Base-by-base conservation (phyloP, 202 grass and related monocot genomes). In the Bolboschoenoplectus hybrid region DNA sequence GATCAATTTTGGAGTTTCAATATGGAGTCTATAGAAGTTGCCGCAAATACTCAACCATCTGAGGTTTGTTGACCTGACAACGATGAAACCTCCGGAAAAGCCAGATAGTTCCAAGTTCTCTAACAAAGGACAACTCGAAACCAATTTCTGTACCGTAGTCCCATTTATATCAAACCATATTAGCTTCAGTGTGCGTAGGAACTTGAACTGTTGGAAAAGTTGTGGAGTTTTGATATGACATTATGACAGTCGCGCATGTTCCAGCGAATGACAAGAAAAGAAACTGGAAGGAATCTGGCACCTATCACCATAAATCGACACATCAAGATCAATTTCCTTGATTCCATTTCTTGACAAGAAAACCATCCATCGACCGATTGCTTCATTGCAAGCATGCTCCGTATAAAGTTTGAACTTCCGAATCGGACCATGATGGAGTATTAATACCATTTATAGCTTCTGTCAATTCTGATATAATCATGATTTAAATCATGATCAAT, bases 271-370 rank as follows among this genome's bases (percentile, higher is more conserved):
- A n/a, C 58, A 62, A 62, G 58, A 62, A n/a, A 62, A 62, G 17
- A 62, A n/a, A n/a, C 58, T 17, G 5, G 3, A 26, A 62, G 58
- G 58, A 62, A 62, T 62, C n/a, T n/a, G 19, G 58, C 58, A 26
- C 9, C 3, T 62, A 26, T 62, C n/a, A n/a, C 7, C 58, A 26
- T 3, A 46, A 46, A 46, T 62, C 7, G 17, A 20, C 20, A 62
- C 17, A 62, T 62, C 58, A 7, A 62, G n/a, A 20, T 62, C 58
- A 7, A 62, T 17, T n/a, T 20, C 7, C 2, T n/a, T 26, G 58
- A 62, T 62, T 62, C 58, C 58, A 26, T 62, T 62, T 62, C 58
- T 62, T 20, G 58, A 62, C 58, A 62, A 62, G 58, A 62, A 20
- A n/a, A 26, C 17, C 58, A 62, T 57, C 55, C 55, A 57, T 57